phyloP scores from a whole-genome alignment of 768 basidiomycete species.

The Collybiopsis luxurians region DNA sequence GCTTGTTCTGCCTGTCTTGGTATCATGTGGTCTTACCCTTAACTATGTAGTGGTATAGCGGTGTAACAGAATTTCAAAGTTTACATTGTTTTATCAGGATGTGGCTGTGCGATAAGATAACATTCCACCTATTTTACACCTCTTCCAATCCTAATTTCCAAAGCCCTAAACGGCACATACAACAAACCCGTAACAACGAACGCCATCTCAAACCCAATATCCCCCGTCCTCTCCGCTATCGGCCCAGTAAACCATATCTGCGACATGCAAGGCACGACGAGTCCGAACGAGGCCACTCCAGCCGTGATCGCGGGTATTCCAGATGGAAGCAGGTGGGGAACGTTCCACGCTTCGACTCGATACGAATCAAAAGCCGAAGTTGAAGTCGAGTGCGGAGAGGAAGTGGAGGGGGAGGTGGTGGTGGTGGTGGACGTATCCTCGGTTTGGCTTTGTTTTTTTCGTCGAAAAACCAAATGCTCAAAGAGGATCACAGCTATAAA shows the following conservation, averaged over 20 bases:
- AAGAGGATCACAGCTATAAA: slow-evolving; percentile 61
- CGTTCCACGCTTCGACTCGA: slow-evolving; percentile 55
- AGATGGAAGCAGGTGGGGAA: slow-evolving; percentile 52
- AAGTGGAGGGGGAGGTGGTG: not conserved
- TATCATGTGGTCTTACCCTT: too few species aligned
- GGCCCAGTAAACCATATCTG: slow-evolving; percentile 80
- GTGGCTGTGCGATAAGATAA: too few species aligned
- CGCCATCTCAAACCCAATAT: slow-evolving; percentile 81
- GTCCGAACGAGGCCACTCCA: slow-evolving; percentile 47
- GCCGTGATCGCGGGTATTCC: slow-evolving; percentile 67
- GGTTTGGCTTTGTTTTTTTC: slow-evolving; percentile 16
- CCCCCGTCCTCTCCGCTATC: slow-evolving; percentile 64
- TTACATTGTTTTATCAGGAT: too few species aligned
- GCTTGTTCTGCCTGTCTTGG: too few species aligned
- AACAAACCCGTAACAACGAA: slow-evolving; percentile 51
- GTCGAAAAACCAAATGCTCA: slow-evolving; percentile 70
- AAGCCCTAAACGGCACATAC: slow-evolving; percentile 54
- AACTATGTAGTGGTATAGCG: too few species aligned
- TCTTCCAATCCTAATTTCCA: slow-evolving; percentile 38
- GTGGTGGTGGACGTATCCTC: too few species aligned
- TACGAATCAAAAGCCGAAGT: slow-evolving; percentile 33
- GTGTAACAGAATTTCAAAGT: too few species aligned
- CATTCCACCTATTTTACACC: too few species aligned
- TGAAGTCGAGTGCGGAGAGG: too few species aligned
- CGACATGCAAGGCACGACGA: slow-evolving; percentile 67